These are phyloP conservation scores for Diaporthe ilicicola DNA, from an alignment of 2,329 filamentous ascomycete species.

Conservation along the genomic window DNA sequence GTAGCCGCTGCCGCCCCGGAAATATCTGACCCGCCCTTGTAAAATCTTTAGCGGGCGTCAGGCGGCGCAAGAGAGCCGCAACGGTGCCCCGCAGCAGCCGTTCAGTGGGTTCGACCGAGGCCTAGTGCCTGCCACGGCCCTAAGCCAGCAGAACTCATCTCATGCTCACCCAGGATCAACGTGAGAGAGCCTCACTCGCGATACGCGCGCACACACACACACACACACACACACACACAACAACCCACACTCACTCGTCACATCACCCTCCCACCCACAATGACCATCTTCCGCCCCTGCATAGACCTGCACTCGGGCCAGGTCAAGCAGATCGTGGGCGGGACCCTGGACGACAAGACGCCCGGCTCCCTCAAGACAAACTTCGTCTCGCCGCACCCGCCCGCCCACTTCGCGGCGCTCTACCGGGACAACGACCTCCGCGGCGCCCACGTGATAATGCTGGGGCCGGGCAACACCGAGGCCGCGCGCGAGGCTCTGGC, in stretches of 20 bases:
- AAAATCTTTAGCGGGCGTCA: constrained; percentile 2
- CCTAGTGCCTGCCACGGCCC: background rate
- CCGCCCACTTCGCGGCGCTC: constrained; percentile 80
- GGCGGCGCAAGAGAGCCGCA: background rate
- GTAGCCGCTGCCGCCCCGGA: constrained; percentile 8
- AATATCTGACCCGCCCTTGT: constrained; percentile 4
- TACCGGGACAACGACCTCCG: constrained; percentile 79
- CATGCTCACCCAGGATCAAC: background rate
- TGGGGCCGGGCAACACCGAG: constrained; percentile 85
- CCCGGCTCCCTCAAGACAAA: constrained; percentile 80
- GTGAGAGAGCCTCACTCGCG: background rate
- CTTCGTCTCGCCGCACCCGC: constrained; percentile 85
- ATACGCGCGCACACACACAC: background rate
- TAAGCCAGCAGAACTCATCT: background rate
- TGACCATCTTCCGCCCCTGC: constrained; percentile 95
- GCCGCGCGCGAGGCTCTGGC: constrained; percentile 80
- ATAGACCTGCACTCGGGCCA: constrained; percentile 98
- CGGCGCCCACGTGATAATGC: constrained; percentile 96
- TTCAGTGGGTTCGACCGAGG: background rate
- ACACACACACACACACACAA: background rate
- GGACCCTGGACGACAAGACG: constrained; percentile 78
- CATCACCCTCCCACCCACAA: constrained; percentile 47
- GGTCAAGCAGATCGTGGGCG: constrained; percentile 98
- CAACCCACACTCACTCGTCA: background rate
- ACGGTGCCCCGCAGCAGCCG: constrained; percentile 9